Conservation (phyloP, 768 basidiomycete species). For the Lactarius pseudohatsudake region DNA sequence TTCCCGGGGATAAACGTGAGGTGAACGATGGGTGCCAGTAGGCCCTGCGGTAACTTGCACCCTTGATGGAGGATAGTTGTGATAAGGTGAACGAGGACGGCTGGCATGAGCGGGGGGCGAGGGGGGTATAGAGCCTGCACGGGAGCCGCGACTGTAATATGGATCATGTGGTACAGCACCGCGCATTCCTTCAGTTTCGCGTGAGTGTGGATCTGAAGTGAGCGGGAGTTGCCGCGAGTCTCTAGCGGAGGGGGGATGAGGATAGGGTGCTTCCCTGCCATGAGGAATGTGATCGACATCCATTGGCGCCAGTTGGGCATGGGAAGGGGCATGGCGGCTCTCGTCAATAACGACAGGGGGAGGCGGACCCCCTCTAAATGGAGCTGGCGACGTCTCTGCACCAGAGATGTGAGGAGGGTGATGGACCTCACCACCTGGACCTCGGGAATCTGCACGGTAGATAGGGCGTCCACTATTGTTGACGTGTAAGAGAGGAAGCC, state of each 20-base stretch:
- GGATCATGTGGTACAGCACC: constrained; percentile 53
- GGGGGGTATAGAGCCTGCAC: constrained; percentile 56
- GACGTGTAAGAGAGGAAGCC: constrained; percentile 65
- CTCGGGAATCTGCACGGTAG: constrained; percentile 68
- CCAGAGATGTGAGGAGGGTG: constrained; percentile 56
- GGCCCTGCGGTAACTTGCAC: constrained; percentile 55
- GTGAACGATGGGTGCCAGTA: constrained; percentile 55
- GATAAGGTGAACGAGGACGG: constrained; percentile 55
- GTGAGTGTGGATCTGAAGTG: constrained; percentile 57
- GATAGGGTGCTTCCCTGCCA: constrained; percentile 52
- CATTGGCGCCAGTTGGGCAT: constrained; percentile 80
- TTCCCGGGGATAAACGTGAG: constrained; percentile 58
- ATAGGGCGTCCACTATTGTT: constrained; percentile 42
- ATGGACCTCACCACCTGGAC: constrained; percentile 47
- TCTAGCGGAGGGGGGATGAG: constrained; percentile 40
- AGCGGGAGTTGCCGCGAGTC: constrained; percentile 62
- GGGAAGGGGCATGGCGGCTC: constrained; percentile 59
- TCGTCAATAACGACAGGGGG: constrained; percentile 82
- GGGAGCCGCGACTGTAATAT: constrained; percentile 52
- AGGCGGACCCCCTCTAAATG: constrained; percentile 81
- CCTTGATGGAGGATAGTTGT: constrained; percentile 48
- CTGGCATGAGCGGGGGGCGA: constrained; percentile 52
- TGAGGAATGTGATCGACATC: constrained; percentile 43
- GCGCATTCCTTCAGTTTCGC: constrained; percentile 52
- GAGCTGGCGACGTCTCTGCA: constrained; percentile 59